Evolutionary conservation across 2,329 filamentous ascomycete species (phyloP).

Genomic region (Falciphora oryzae): DNA sequence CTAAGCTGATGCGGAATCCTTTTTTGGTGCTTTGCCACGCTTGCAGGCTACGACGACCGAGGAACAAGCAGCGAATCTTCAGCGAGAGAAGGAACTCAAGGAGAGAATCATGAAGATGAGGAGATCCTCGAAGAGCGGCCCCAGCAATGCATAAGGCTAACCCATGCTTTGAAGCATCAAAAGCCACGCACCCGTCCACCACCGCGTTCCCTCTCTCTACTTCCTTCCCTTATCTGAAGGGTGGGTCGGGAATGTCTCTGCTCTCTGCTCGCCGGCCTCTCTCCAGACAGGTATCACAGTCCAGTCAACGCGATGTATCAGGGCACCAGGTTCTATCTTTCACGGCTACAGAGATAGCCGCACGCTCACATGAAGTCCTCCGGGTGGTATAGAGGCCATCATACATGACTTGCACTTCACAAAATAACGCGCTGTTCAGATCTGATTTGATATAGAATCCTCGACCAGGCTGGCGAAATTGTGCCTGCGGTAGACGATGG

Average conservation of each 20-base stretch:
- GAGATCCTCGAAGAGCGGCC: slow-evolving; percentile 38
- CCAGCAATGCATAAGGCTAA: slow-evolving; percentile 40
- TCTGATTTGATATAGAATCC: not conserved
- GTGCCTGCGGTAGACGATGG: not conserved
- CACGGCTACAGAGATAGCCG: not conserved
- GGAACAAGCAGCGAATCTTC: slow-evolving; percentile 37
- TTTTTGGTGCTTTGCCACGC: slow-evolving; percentile 19
- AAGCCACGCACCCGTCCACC: not conserved
- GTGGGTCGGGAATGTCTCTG: not conserved
- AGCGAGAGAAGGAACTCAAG: slow-evolving; percentile 44
- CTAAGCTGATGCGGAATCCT: slow-evolving; percentile 15
- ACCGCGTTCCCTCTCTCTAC: not conserved
- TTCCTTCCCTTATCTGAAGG: not conserved
- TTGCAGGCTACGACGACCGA: slow-evolving; percentile 24
- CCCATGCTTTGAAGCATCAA: slow-evolving; percentile 14
- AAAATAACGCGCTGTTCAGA: not conserved
- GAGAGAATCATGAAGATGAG: slow-evolving; percentile 50
- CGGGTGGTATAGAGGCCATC: not conserved
- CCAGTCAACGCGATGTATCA: not conserved
- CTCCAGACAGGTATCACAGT: not conserved
- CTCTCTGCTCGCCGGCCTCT: not conserved
- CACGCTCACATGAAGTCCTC: not conserved
- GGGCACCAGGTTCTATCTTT: not conserved
- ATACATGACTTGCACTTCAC: not conserved
- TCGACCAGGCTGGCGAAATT: not conserved